Base-by-base conservation (phyloP, 192 early-diverging fungal species). In the Spizellomyces punctatus region DNA sequence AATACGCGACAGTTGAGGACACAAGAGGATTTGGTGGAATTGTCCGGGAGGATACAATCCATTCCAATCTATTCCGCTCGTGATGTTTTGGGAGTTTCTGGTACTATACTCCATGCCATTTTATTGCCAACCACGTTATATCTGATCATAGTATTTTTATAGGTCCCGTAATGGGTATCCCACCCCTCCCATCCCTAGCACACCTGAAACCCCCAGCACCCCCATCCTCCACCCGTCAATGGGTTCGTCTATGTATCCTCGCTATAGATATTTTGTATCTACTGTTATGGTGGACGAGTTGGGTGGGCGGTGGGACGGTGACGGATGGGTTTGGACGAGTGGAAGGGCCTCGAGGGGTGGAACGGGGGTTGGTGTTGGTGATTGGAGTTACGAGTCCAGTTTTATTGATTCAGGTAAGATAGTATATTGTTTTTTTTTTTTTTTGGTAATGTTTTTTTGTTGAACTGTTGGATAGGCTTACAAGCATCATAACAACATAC, bases 1-100 rank as follows among this genome's bases (percentile, higher is more conserved):
- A 81, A 81, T 58, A 76, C 77, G 49, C 76, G 77, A 14, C 73
- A 69, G 8, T 63, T 81, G 17, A 59, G 61, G 12, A 46, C 77
- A 14, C 67, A 64, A 5, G 79, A 79, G 47, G 77, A 81, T 66
- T 59, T 81, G n/a, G 73, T 55, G 8, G 76, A 78, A 9, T 62
- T 81, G 6, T 71, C 75, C 0, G 27, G 63, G 4, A 14, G 70
- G 58, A 49, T 81, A 10, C 57, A 55, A 17, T 22, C n/a, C 6
- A 58, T 79, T 21, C 73, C 73, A n/a, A 22, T 67, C 0, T 68
- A 73, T 14, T 19, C 67, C 19, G 69, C 76, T 27, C 48, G 45
- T 6, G 77, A 81, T 54, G 76, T 81, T 4, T 50, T 81, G 52
- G 79, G 79, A 0, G 22, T 19, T n/a, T 3, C 46, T 66, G 78